Evolutionary conservation across 208 protist species (phyloP).

Genomic region (Acanthamoeba triangularis): DNA sequence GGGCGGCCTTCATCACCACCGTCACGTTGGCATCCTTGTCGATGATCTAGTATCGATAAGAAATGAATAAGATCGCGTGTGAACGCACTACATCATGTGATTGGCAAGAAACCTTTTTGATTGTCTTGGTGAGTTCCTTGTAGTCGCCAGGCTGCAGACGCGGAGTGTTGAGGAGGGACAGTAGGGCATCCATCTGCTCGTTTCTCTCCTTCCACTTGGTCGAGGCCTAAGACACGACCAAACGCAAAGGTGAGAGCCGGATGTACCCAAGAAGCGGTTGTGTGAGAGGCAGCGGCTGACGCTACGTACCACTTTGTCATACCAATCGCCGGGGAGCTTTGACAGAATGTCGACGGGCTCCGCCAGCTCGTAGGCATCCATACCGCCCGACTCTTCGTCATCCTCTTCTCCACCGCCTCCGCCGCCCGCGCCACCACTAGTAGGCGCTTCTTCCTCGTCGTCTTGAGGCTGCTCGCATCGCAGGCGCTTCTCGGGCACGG

Average conservation of each 20-base stretch:
- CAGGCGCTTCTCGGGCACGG: slow-evolving; percentile 49
- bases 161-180: slow-evolving; percentile 19
- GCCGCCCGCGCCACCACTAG: not conserved
- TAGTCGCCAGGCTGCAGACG: slow-evolving; percentile 77
- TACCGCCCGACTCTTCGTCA: slow-evolving; percentile 10
- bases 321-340: slow-evolving; percentile 63
- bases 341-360: slow-evolving; percentile 79
- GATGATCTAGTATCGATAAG: slow-evolving; percentile 18
- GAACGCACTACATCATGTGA: too few species aligned
- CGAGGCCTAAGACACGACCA: not conserved
- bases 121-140: slow-evolving; percentile 66
- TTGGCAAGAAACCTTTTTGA: slow-evolving; percentile 71
- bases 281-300: too few species aligned
- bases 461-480: slow-evolving; percentile 69
- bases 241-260: too few species aligned
- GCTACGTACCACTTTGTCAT: slow-evolving; percentile 75
- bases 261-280: too few species aligned
- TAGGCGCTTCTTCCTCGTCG: slow-evolving; percentile 31
- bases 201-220: slow-evolving; percentile 82
- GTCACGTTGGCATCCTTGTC: slow-evolving; percentile 80
- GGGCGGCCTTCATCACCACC: slow-evolving; percentile 69
- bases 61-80: too few species aligned
- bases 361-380: slow-evolving; percentile 78
- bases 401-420: slow-evolving; percentile 73
- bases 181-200: slow-evolving; percentile 79